Evolutionary conservation across 2,329 filamentous ascomycete genomes (phyloP), one percentile per base, ranked within the genome.

Genomic region (Phaeosphaeria sp.): DNA sequence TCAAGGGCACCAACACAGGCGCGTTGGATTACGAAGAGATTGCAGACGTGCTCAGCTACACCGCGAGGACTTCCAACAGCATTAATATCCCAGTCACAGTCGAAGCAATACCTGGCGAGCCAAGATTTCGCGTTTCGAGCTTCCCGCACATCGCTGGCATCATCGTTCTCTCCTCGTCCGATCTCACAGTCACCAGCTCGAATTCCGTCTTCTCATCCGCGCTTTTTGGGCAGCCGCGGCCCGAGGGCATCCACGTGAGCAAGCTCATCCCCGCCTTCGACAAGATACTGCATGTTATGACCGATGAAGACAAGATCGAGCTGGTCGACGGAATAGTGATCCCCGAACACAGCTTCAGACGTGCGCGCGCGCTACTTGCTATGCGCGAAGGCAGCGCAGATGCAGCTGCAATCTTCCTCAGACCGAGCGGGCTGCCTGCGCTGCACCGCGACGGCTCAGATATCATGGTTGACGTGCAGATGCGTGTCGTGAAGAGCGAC

Each of bases 91-190:
- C 95, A 1, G 89, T 92, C 55, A 91, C 90, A 0, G 84, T 99
- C 49, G 88, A 93, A 58, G 89, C 91, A 70, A 81, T 91, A 2
- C 84, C 87, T 33, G 88, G 86, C 43, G 83, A 89, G 65, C 84
- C 87, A 18, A 88, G 91, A 64, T 85, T 99, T 63, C 88, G 92
- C 51, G 86, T 99, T 44, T 97, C 94, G 17, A 97, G 93, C 73
- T 96, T 97, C 64, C 95, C 95, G 17, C 94, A 99, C 74, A 97
- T 99, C 78, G 95, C 95, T 54, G 95, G 95, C 49, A 97, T 99
- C 70, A 89, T 99, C 72, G 93, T 99, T 8, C 83, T 99, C 13
- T 90, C 91, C n/a, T 90, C 94, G 1, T 81, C 87, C 27, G 88
- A 85, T 0, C 83, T 98, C 63, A 86, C 87, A 49, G 91, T 99